Conservation (phyloP, 225 moss, liverwort and hornwort species). For the Pleurozium schreberi region DNA sequence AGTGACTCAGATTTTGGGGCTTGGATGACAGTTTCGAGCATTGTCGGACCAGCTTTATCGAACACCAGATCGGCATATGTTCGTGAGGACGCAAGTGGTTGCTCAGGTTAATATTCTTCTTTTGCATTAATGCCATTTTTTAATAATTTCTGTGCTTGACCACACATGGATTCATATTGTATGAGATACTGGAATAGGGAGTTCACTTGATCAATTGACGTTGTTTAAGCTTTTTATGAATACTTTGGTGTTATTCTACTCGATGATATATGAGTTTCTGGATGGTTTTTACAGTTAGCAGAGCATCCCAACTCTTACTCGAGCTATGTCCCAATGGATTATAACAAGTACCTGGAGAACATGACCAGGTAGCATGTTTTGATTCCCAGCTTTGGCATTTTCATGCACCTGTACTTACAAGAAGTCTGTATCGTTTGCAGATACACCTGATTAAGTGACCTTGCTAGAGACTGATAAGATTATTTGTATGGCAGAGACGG, state of each 20-base stretch:
- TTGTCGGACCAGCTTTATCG: slow-evolving; percentile 32
- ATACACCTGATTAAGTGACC: background rate
- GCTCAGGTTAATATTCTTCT: slow-evolving; percentile 2
- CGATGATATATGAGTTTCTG: background rate
- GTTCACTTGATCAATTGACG: background rate
- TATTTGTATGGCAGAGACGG: slow-evolving; percentile 45
- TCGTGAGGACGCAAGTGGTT: slow-evolving; percentile 19
- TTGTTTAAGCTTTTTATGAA: background rate
- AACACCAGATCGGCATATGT: slow-evolving; percentile 16
- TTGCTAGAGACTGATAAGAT: background rate
- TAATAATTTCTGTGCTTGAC: background rate
- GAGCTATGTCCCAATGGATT: slow-evolving; percentile 51
- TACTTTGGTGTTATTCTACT: background rate
- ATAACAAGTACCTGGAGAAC: slow-evolving; percentile 60
- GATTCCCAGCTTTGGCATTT: background rate
- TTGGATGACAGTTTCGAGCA: slow-evolving; percentile 32
- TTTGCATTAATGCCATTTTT: background rate
- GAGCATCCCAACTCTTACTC: slow-evolving; percentile 13
- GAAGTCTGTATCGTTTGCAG: background rate
- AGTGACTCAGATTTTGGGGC: background rate
- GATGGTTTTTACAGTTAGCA: slow-evolving; percentile 35
- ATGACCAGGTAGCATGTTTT: slow-evolving; percentile 52
- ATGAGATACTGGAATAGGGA: background rate
- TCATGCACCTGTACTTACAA: background rate
- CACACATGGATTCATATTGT: background rate